These are phyloP conservation scores for Juglanconis sp. DNA, from an alignment of 2,329 filamentous ascomycete genomes.

Conservation along the genomic window DNA sequence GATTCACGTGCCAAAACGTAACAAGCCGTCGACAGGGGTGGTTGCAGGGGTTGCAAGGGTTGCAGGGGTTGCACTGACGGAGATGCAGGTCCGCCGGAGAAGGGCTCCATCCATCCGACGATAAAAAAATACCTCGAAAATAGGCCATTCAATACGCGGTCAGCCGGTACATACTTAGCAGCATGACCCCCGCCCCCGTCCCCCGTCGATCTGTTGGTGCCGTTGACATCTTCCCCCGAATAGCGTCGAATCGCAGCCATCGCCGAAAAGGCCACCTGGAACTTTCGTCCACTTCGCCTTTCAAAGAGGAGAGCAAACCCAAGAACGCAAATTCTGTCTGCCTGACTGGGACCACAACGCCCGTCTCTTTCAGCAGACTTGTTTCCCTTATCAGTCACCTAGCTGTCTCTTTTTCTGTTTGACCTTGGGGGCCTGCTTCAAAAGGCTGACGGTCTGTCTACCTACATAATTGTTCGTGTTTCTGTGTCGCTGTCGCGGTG, in stretches of 20 bases:
- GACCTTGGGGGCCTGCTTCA: neutral
- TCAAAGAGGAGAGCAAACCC: neutral
- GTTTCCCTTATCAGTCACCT: neutral
- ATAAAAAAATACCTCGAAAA: no score
- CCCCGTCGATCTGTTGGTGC: neutral
- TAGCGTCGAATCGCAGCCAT: neutral
- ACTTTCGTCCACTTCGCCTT: neutral
- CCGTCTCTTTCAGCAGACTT: neutral
- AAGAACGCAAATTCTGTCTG: neutral
- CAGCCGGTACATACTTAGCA: no score
- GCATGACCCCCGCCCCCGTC: no score
- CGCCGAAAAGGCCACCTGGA: slow-evolving; percentile 3
- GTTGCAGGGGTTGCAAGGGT: no score
- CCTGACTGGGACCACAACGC: neutral
- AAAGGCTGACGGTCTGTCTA: neutral
- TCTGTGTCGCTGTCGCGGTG: neutral
- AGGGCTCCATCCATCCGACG: no score
- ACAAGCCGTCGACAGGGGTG: no score
- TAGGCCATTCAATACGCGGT: no score
- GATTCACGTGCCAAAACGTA: no score
- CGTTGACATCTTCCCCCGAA: neutral
- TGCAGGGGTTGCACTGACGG: no score
- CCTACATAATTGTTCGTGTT: neutral
- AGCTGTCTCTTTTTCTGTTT: neutral
- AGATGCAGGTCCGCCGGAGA: no score